Evolutionary conservation across 2,329 filamentous ascomycete genomes (phyloP), one percentile per base, ranked within the genome.

Genomic region (Aureobasidium lini): DNA sequence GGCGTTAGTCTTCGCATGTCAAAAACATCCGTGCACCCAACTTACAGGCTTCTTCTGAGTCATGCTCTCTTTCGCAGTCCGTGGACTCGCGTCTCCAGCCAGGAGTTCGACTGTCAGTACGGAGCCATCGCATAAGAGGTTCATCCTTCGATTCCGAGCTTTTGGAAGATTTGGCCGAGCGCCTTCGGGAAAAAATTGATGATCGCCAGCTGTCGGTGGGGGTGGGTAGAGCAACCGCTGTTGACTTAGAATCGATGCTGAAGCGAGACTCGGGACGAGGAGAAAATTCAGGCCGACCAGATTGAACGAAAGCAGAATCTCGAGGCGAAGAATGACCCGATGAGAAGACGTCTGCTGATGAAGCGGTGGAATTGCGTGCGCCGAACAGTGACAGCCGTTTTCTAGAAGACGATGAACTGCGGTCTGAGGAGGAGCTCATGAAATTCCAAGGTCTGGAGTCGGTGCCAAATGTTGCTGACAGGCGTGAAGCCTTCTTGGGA

Each of bases 121-220:
- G 59, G 34, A 63, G 53, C 61, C 61, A 63, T 56, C 61, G 48
- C 44, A 63, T 46, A 3, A 61, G 36, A 23, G 61, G 57, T 37
- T 63, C 61, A 34, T 63, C 54, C 11, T 40, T 57, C n/a, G 32
- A n/a, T 11, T 49, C 53, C 7, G 32, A 34, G 18, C 44, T 28
- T 8, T 29, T 52, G 6, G 47, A 31, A 23, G 50, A 44, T 44
- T 52, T 59, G 13, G 60, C 40, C 7, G 60, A 62, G 18, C 47
- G 46, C 18, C 57, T 62, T 9, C 57, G 32, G 9, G 57, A 46
- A 13, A 63, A 50, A 13, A 60, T 50, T 4, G 57, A 57, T 13
- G 59, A 61, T 15, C 59, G 59, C 50, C 57, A 52, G 31, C 40
- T 52, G 6, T 60, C 60, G n/a, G 34, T 50, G 13, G 57, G 39